Conservation (phyloP, 495 filamentous ascomycete species). For the Penicillium bovifimosum region DNA sequence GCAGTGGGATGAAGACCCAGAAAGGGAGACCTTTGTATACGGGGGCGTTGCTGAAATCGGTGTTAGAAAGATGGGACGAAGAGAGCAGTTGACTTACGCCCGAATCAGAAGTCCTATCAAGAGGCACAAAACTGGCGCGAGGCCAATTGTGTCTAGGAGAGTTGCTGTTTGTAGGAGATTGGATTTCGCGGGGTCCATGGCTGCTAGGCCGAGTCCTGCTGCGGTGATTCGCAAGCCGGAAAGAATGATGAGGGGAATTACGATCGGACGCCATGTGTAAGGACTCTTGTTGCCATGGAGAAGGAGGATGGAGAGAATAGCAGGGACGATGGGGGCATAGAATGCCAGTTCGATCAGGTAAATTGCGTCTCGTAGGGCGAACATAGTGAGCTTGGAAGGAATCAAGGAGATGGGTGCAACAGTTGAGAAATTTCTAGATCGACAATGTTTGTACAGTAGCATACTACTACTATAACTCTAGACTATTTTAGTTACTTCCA, state of each 20-base stretch:
- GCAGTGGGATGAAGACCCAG: constrained; percentile 1
- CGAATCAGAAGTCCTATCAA: constrained; percentile 1
- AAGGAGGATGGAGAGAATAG: background rate
- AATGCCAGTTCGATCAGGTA: constrained; percentile 7
- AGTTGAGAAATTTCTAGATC: background rate
- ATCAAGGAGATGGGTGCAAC: background rate
- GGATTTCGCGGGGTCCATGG: constrained; percentile 1
- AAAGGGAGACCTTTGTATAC: background rate
- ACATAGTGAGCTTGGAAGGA: background rate
- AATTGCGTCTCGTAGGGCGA: constrained; percentile 2
- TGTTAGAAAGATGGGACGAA: background rate
- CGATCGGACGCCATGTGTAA: constrained; percentile 5
- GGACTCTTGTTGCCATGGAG: background rate
- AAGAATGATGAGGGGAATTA: constrained; percentile 1
- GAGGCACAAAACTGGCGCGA: constrained; percentile 1
- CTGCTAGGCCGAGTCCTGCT: constrained; percentile 1
- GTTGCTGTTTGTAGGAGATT: background rate
- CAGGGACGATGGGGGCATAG: constrained; percentile 2
- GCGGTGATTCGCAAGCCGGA: constrained; percentile 1
- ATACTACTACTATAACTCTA: background rate
- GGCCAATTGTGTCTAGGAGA: constrained; percentile 1
- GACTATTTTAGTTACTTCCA: background rate
- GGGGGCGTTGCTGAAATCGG: background rate
- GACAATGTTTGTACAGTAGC: background rate
- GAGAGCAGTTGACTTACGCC: background rate